Evolutionary conservation across 176 grass and related monocot genomes (phyloP).

Genomic region (Paspalum vaginatum): DNA sequence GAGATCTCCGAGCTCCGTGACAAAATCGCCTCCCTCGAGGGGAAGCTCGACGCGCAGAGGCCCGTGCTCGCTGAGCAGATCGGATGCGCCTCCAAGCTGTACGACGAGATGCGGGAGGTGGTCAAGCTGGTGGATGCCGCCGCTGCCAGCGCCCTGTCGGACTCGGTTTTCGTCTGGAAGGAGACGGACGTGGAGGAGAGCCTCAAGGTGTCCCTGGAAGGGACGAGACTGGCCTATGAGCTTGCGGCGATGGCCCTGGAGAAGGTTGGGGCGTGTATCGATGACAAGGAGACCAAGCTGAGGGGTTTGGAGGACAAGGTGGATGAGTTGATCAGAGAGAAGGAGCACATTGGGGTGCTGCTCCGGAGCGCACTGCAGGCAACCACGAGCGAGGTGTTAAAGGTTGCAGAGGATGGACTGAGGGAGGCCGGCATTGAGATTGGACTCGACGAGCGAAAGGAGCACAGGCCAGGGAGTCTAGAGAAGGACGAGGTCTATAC

Average conservation of each 20-base stretch:
- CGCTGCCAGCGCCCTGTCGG: conserved; percentile 40
- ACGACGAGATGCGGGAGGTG: conserved; percentile 66
- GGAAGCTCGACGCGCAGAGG: conserved; percentile 73
- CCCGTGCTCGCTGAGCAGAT: conserved; percentile 82
- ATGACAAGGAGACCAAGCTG: conserved; percentile 48
- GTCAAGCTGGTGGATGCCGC: conserved; percentile 49
- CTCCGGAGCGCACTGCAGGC: conserved; percentile 74
- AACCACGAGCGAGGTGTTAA: conserved; percentile 70
- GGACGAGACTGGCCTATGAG: conserved; percentile 60
- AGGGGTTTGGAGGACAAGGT: conserved; percentile 58
- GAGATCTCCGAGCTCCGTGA: conserved; percentile 53
- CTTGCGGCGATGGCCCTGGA: conserved; percentile 54
- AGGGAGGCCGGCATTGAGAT: conserved; percentile 85
- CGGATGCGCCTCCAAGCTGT: conserved; percentile 65
- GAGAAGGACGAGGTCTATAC: conserved; percentile 85
- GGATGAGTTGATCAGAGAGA: conserved; percentile 60
- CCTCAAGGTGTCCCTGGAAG: conserved; percentile 74
- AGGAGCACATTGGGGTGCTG: conserved; percentile 85
- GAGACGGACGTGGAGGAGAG: conserved; percentile 75
- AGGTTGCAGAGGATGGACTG: conserved; percentile 84
- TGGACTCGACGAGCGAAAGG: conserved; percentile 51
- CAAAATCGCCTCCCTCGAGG: conserved; percentile 44
- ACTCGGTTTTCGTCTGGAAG: conserved; percentile 80
- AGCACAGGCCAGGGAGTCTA: conserved; percentile 42
- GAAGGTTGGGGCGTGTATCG: conserved; percentile 59